Percentiles rank a stretch among this genome's conserved stretches.
Evolutionary conservation across 2,329 filamentous ascomycete genomes (phyloP).

Genomic region (Aspergillus caelatus): DNA sequence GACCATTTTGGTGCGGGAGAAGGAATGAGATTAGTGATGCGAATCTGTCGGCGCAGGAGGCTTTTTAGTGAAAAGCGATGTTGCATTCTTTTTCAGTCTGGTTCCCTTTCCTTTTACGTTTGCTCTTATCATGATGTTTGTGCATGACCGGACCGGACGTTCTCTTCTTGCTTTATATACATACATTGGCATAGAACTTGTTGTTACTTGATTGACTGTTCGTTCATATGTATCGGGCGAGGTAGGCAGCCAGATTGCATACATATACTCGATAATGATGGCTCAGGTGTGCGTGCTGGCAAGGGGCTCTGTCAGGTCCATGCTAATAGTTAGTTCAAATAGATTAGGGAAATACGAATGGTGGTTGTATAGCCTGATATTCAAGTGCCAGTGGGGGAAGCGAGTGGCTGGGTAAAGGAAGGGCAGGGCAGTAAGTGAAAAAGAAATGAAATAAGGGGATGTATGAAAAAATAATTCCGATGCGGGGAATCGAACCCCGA

Average conservation of each 20-base stretch:
- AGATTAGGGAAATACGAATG: not conserved
- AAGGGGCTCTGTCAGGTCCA: too few species aligned
- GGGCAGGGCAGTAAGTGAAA: not conserved
- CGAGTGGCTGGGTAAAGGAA: too few species aligned
- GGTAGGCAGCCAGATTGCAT: conserved; percentile 14
- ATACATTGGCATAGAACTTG: conserved; percentile 25
- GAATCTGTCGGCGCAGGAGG: conserved; percentile 5
- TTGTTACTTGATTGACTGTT: conserved; percentile 9
- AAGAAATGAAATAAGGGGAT: not conserved
- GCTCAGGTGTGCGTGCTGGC: not conserved
- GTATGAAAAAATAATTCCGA: not conserved
- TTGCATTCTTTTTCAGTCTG: conserved; percentile 10
- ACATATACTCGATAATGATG: not conserved
- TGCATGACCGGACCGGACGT: conserved; percentile 19
- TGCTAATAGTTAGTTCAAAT: not conserved
- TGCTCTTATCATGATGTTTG: not conserved
- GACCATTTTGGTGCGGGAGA: not conserved
- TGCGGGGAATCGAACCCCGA: conserved; percentile 4
- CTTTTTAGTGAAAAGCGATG: not conserved
- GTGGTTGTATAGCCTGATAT: not conserved
- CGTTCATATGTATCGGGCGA: conserved; percentile 3
- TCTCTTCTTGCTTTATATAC: conserved; percentile 21
- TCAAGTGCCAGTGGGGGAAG: not conserved
- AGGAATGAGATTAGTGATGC: not conserved
- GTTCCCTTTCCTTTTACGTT: conserved; percentile 7